phyloP scores from a whole-genome alignment of 306 rosid species.

The Benincasa hispida region DNA sequence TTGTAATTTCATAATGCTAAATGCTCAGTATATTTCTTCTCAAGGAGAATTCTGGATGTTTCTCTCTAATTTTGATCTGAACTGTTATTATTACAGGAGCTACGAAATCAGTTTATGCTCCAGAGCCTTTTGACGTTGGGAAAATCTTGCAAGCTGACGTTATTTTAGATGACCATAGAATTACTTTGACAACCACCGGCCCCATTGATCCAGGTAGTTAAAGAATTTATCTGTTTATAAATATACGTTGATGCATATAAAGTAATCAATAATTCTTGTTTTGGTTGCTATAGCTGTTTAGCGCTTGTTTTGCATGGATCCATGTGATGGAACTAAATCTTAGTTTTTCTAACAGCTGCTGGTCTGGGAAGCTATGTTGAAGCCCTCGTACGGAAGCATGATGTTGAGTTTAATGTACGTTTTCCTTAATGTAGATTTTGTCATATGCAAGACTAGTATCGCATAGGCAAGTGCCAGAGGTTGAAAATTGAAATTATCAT shows the following conservation, averaged over 20 bases:
- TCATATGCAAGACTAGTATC: neutral
- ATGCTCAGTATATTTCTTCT: neutral
- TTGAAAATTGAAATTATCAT: neutral
- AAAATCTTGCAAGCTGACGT: constrained; percentile 56
- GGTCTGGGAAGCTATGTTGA: constrained; percentile 92
- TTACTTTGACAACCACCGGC: constrained; percentile 58
- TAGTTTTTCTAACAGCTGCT: constrained; percentile 55
- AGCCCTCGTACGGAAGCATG: constrained; percentile 82
- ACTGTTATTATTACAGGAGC: constrained; percentile 43
- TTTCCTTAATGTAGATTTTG: neutral
- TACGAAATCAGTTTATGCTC: constrained; percentile 66
- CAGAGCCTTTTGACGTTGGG: constrained; percentile 86
- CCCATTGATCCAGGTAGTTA: constrained; percentile 68
- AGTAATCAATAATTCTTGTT: neutral
- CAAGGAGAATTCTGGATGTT: neutral
- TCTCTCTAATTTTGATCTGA: neutral
- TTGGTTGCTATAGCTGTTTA: neutral
- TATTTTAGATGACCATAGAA: constrained; percentile 21
- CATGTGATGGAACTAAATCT: neutral
- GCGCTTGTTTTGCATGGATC: neutral
- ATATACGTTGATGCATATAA: neutral
- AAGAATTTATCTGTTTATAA: neutral
- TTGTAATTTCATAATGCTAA: neutral
- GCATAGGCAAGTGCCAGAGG: neutral
- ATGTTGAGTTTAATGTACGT: constrained; percentile 73